These are phyloP conservation scores for Phytopythium chamaehyphon DNA, from an alignment of 352 stramenopile species.

Conservation along the genomic window DNA sequence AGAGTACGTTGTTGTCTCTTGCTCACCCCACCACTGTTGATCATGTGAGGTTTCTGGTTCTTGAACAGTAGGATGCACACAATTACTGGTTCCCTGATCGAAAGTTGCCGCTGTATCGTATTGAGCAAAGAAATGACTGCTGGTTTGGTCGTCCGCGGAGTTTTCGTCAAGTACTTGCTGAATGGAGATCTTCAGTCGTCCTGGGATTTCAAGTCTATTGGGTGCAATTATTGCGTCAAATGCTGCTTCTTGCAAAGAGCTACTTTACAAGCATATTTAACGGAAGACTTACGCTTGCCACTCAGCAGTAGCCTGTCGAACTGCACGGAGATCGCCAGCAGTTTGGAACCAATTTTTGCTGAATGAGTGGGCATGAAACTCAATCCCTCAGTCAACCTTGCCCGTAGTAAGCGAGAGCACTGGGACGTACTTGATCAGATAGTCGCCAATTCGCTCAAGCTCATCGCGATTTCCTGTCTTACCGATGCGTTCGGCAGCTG, in stretches of 20 bases:
- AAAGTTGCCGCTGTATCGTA: background rate
- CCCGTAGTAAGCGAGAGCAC: background rate
- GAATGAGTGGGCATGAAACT: background rate
- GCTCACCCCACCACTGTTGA: conserved; percentile 6
- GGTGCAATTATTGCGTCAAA: background rate
- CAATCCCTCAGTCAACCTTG: background rate
- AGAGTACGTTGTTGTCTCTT: conserved; percentile 4
- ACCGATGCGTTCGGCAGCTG: conserved; percentile 48
- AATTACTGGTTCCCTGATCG: background rate
- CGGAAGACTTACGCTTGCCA: conserved; percentile 43
- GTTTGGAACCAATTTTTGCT: conserved; percentile 74
- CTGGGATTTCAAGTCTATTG: conserved; percentile 43
- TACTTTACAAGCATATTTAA: background rate
- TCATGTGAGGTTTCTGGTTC: conserved; percentile 5
- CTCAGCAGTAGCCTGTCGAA: conserved; percentile 27
- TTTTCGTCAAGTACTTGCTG: conserved; percentile 52
- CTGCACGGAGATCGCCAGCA: conserved; percentile 45
- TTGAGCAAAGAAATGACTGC: background rate
- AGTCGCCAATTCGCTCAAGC: conserved; percentile 53
- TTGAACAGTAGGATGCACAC: too few species aligned
- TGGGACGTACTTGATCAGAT: conserved; percentile 47
- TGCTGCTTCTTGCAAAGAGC: background rate
- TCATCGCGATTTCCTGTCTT: conserved; percentile 42
- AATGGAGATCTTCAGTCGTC: conserved; percentile 58
- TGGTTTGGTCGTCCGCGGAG: conserved; percentile 1